These are phyloP conservation scores for Puccinia horiana DNA, from an alignment of 1,284 basidiomycete genomes.

Conservation along the genomic window DNA sequence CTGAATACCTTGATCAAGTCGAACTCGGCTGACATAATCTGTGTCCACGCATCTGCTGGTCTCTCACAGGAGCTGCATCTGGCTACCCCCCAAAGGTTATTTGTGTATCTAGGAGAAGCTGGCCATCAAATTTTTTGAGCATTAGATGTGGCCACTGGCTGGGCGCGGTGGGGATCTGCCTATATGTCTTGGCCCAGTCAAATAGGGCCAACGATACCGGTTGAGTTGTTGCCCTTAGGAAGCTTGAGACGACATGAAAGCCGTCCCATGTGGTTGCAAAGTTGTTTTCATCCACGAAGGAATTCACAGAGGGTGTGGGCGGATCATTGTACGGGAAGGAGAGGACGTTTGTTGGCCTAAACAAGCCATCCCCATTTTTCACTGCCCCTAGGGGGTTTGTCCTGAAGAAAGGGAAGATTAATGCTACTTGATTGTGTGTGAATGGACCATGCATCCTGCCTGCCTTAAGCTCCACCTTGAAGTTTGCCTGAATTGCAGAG, in stretches of 20 bases:
- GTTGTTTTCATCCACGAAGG: neutral
- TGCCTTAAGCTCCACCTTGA: neutral
- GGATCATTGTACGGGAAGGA: too few relatives aligned
- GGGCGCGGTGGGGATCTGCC: neutral
- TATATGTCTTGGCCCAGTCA: too few relatives aligned
- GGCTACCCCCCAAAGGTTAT: too few relatives aligned
- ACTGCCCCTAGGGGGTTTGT: too few relatives aligned
- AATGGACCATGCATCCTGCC: neutral
- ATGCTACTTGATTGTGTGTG: neutral
- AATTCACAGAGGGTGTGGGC: too few relatives aligned
- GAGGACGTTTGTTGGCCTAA: too few relatives aligned
- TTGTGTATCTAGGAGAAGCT: neutral
- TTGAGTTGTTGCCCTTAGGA: too few relatives aligned
- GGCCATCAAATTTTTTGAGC: neutral
- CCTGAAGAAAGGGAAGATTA: neutral
- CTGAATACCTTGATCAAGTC: neutral
- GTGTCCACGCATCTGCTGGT: neutral
- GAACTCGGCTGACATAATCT: neutral
- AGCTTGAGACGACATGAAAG: too few relatives aligned
- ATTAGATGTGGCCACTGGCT: too few relatives aligned
- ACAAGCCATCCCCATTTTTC: too few relatives aligned
- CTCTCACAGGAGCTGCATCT: neutral
- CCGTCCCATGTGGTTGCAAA: neutral
- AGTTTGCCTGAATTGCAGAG: neutral
- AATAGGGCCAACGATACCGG: too few relatives aligned